Evolutionary conservation across 768 basidiomycete species (phyloP).

Genomic region (Trichaptum fuscoviolaceum): DNA sequence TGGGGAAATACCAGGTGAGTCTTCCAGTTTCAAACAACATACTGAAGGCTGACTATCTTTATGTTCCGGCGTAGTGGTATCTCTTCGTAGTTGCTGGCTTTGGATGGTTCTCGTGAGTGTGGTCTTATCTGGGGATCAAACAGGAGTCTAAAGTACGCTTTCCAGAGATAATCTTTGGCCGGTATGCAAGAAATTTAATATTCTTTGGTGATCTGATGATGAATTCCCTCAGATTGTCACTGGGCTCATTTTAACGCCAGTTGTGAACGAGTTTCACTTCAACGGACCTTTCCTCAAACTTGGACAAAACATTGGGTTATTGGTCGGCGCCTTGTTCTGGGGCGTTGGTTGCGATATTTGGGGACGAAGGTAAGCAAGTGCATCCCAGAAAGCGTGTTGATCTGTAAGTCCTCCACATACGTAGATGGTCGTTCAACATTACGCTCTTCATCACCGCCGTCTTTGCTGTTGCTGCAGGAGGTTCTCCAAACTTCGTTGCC

Average conservation of each 20-base stretch:
- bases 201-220: constrained; percentile 1
- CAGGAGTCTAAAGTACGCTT: not conserved
- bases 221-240: constrained; percentile 47
- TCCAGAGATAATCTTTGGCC: constrained; percentile 69
- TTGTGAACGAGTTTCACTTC: constrained; percentile 60
- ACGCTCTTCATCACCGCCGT: constrained; percentile 63
- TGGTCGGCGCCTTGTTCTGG: constrained; percentile 68
- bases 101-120: constrained; percentile 68
- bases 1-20: constrained; percentile 62
- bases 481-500: constrained; percentile 45
- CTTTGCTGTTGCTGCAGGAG: constrained; percentile 61
- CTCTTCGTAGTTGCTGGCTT: constrained; percentile 67
- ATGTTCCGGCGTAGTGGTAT: constrained; percentile 37
- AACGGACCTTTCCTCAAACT: constrained; percentile 60
- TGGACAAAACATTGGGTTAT: constrained; percentile 65
- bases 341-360: constrained; percentile 64
- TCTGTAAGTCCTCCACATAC: not conserved
- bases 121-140: not conserved
- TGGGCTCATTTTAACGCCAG: constrained; percentile 57
- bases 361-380: constrained; percentile 49
- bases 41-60: not conserved
- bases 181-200: constrained; percentile 31
- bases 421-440: constrained; percentile 61
- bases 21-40: not conserved
- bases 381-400: not conserved